Base-by-base conservation (phyloP, 2,329 filamentous ascomycete genomes). In the Fusarium nanum region DNA sequence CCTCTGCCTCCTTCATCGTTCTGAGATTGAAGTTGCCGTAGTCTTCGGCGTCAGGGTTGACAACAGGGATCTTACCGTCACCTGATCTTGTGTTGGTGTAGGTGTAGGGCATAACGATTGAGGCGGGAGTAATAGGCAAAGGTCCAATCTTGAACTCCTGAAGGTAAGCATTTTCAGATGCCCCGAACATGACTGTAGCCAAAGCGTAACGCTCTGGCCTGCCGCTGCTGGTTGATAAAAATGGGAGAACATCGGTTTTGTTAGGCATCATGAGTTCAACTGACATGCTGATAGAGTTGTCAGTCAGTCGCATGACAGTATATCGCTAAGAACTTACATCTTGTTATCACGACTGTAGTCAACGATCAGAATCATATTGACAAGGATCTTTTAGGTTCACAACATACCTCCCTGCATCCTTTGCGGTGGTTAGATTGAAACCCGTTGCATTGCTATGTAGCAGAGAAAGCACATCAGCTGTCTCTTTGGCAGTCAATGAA, bases 181-280 rank as follows among this genome's bases (percentile, higher is more conserved):
- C 56, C 0, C 53, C 56, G 20, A 60, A 60, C 40, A 58, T 60
- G 2, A 60, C 25, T 14, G 53, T 9, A 11, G 53, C 56, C 0
- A 60, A 6, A 14, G 56, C 56, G 3, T 58, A 60, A n/a, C 56
- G 56, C 1, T 30, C 23, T 18, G 56, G 56, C 7, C 6, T 10
- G 1, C 30, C 22, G 12, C n/a, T 20, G 3, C 16, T 30, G 3
- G 22, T 11, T 2, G 53, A 60, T 4, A 60, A 22, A 20, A 60
- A 30, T 3, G 56, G 56, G 0, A 60, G 56, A 18, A 46, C 30
- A 11, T 58, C 53, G 1, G 18, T 60, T 25, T 60, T 60, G 16
- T 60, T 60, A 1, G 56, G 56, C 53, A 60, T 60, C 53, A 60
- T 47, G 2, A 60, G 53, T 18, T 60, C 56, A 13, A 60, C 30